Base-by-base conservation (phyloP, 148 eudicot genomes). In the Suaeda aralocaspica region DNA sequence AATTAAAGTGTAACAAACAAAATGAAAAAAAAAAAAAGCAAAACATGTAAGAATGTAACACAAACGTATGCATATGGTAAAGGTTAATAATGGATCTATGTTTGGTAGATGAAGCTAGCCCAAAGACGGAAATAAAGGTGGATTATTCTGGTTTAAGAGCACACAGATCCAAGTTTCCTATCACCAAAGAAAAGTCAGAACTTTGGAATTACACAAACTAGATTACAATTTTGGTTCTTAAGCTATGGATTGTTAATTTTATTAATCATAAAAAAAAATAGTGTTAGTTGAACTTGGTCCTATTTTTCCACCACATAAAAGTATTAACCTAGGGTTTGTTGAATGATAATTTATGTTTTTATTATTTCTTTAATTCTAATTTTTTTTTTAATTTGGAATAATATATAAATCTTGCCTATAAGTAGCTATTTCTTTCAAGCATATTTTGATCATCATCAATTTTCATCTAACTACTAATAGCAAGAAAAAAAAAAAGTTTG, bases 241-340 rank as follows among this genome's bases (percentile, higher is more conserved):
- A n/a, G 9, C 46, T 18, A 36, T 15, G 31, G 21, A 12, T 12
- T 15, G 25, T 53, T 7, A 10, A 53, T 53, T 53, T 22, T 53
- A 25, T 1, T 26, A 15, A 9, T 25, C 6, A 25, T n/a, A n/a
- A n/a, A n/a, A n/a, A n/a, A n/a, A n/a, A n/a, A n/a, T n/a, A n/a
- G n/a, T n/a, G n/a, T 73, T 52, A 64, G 52, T 28, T 73, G 76
- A 73, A 73, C 28, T 25, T 65, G 63, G 69, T 55, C 70, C 50
- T 46, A 16, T 4, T 21, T 46, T 36, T 46, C 33, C 4, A 31
- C n/a, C n/a, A n/a, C n/a, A n/a, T n/a, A n/a, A n/a, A n/a, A n/a
- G n/a, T n/a, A n/a, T n/a, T n/a, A n/a, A n/a, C n/a, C n/a, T n/a
- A n/a, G n/a, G n/a, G n/a, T n/a, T n/a, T n/a, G 41, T 36, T 36